Percentiles rank a stretch among this genome's conserved stretches.
Evolutionary conservation across 2,329 filamentous ascomycete genomes (phyloP).

Genomic region (Tetracladium maxilliforme): DNA sequence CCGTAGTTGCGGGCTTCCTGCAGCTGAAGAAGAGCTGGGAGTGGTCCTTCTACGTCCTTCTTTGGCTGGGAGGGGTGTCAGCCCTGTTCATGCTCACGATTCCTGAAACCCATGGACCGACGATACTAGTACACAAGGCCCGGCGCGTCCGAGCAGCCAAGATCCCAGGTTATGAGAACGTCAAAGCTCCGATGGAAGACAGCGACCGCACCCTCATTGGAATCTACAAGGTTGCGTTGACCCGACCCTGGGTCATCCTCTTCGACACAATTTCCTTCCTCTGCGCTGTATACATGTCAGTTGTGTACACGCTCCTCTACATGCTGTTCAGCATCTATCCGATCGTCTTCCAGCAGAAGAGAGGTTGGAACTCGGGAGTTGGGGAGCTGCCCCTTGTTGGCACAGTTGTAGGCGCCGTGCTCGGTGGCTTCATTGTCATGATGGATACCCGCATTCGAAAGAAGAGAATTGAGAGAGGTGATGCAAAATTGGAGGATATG

Average conservation of each 20-base stretch:
- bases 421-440: conserved; percentile 20
- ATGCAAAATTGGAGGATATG: conserved; percentile 12
- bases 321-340: conserved; percentile 43
- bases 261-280: conserved; percentile 37
- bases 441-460: conserved; percentile 20
- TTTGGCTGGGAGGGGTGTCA: conserved; percentile 24
- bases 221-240: conserved; percentile 36
- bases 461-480: conserved; percentile 21
- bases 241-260: conserved; percentile 35
- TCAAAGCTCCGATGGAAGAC: conserved; percentile 32
- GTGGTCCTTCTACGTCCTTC: conserved; percentile 33
- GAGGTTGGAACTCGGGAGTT: conserved; percentile 22
- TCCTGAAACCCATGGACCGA: conserved; percentile 38
- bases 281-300: conserved; percentile 33
- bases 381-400: conserved; percentile 25
- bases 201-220: conserved; percentile 23
- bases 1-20: conserved; percentile 43
- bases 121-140: conserved; percentile 37
- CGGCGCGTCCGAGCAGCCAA: conserved; percentile 29
- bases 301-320: conserved; percentile 36
- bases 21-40: conserved; percentile 37
- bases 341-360: conserved; percentile 23
- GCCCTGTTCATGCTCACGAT: conserved; percentile 36
- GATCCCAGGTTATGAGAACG: conserved; percentile 34
- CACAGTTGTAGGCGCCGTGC: conserved; percentile 22